Conservation (phyloP, 352 stramenopile genomes). For the Ophiocytium majus region DNA sequence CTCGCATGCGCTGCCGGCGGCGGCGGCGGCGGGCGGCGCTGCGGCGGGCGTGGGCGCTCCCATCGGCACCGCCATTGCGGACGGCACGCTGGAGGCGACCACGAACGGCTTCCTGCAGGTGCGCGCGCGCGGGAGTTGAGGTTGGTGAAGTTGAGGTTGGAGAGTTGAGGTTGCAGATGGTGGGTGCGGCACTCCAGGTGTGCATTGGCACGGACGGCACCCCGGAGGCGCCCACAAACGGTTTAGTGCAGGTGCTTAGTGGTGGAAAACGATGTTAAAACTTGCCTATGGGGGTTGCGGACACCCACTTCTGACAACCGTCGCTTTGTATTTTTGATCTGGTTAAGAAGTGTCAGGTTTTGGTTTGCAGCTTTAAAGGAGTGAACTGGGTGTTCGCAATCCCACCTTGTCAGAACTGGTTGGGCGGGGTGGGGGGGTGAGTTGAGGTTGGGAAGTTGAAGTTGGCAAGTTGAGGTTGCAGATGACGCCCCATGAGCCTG, state of each 20-base stretch:
- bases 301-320: too few species aligned
- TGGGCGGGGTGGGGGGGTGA: too few species aligned
- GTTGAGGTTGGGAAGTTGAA: too few species aligned
- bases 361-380: too few species aligned
- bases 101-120: constrained; percentile 14
- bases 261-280: not conserved
- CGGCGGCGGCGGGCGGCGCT: not conserved
- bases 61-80: not conserved
- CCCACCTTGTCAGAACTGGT: too few species aligned
- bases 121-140: not conserved
- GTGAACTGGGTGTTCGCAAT: too few species aligned
- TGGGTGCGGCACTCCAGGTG: not conserved
- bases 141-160: not conserved
- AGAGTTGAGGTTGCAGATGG: not conserved
- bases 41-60: not conserved
- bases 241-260: not conserved
- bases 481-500: too few species aligned
- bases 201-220: not conserved
- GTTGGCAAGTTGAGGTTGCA: too few species aligned
- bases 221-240: not conserved
- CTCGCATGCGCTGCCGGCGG: not conserved
- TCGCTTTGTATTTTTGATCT: too few species aligned
- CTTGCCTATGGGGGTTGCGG: too few species aligned
- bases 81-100: not conserved
- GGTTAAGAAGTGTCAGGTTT: too few species aligned